phyloP scores from a whole-genome alignment of 495 filamentous ascomycete genomes.

The Penicillium canariense region DNA sequence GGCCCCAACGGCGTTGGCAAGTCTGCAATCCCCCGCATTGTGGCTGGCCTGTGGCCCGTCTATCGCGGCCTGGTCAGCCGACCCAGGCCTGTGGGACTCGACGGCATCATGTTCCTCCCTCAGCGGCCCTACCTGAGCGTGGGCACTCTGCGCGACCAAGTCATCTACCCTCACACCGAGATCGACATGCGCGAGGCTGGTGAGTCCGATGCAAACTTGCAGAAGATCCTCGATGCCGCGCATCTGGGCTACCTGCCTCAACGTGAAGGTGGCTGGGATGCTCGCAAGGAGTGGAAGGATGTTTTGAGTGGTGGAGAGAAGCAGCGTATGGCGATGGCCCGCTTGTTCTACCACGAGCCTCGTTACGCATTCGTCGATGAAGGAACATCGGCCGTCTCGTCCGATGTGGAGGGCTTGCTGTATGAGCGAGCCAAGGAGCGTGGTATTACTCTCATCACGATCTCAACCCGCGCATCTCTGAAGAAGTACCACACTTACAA shows the following conservation, averaged over 20 bases:
- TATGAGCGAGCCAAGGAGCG: slow-evolving; percentile 90
- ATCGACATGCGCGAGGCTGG: slow-evolving; percentile 86
- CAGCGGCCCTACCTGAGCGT: slow-evolving; percentile 91
- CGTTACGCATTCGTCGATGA: slow-evolving; percentile 93
- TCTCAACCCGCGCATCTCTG: slow-evolving; percentile 85
- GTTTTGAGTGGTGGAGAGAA: slow-evolving; percentile 97
- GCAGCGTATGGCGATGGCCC: slow-evolving; percentile 86
- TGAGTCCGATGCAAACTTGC: slow-evolving; percentile 70
- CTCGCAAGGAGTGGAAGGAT: slow-evolving; percentile 97
- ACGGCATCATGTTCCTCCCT: slow-evolving; percentile 97
- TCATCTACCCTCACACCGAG: slow-evolving; percentile 95
- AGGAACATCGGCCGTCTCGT: slow-evolving; percentile 88
- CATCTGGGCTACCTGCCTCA: slow-evolving; percentile 83
- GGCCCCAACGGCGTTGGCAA: slow-evolving; percentile 96
- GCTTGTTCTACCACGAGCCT: slow-evolving; percentile 92
- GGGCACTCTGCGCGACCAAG: slow-evolving; percentile 94
- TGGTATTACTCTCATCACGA: slow-evolving; percentile 92
- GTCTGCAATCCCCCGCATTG: slow-evolving; percentile 80
- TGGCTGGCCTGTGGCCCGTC: slow-evolving; percentile 93
- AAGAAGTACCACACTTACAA: slow-evolving; percentile 95
- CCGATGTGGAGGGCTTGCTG: slow-evolving; percentile 89
- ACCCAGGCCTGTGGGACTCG: slow-evolving; percentile 73
- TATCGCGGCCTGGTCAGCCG: slow-evolving; percentile 89
- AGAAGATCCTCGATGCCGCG: slow-evolving; percentile 74
- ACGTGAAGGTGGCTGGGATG: slow-evolving; percentile 95